Base-by-base conservation (phyloP, 768 basidiomycete genomes). In the Leccinum subtestaceum region DNA sequence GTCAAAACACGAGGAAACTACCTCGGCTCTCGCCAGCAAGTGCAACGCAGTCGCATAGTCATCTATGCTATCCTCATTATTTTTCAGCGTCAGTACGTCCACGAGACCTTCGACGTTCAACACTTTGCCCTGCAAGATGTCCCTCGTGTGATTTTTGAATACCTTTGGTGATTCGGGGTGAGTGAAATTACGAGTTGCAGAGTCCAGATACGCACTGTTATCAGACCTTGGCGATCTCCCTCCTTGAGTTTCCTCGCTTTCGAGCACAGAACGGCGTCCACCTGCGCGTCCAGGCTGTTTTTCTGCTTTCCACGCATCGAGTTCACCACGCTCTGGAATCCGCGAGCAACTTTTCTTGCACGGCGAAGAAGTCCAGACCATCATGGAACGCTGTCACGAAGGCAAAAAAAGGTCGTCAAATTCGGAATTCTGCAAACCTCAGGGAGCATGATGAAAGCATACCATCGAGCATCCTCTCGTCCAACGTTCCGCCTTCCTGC, bases 31-130 rank as follows among this genome's bases (percentile, higher is more conserved):
- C n/a, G 74, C 74, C 52, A 91, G 79, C 50, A 95, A 72, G 38
- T 87, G 84, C 62, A 91, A 72, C 23, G 88, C 86, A 13, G 84
- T 88, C 1, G 82, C 79, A 71, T 83, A 92, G 68, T 92, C 87
- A 12, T 84, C 84, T 13, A 82, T 67, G 23, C 79, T 76, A 52
- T 80, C 70, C 38, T 66, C 55, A 64, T 94, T 94, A 69, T 95
- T 89, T 70, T 95, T 95, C 62, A 97, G 72, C 4, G 91, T 92
- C 65, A 96, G 74, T 13, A 93, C 76, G 67, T 98, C 96, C 25
- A 92, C 84, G 11, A 86, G 75, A 62, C 91, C 92, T 67, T 98
- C 95, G 6, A 88, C 76, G 13, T 84, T 80, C 55, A 98, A 72
- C 5, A 87, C 83, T 58, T 84, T 83, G 38, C 91, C 92, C 68